These are phyloP conservation scores for Prunus yedoensis DNA, from an alignment of 331 rosid species.

Conservation along the genomic window DNA sequence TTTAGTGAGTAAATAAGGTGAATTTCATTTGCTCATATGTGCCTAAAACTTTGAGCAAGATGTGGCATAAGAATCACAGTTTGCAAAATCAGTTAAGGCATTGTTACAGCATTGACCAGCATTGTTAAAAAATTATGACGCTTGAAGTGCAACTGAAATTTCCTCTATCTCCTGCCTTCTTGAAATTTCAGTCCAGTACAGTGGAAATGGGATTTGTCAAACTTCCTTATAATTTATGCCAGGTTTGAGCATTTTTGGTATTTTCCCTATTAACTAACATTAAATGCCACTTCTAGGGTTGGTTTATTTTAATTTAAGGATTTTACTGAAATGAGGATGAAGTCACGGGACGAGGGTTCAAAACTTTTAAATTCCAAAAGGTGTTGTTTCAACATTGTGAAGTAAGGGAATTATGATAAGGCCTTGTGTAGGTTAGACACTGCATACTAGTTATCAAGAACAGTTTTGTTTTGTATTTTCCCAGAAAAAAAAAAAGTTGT, in stretches of 20 bases:
- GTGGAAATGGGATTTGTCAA: neutral
- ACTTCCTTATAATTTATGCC: neutral
- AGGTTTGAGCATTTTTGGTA: neutral
- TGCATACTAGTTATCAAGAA: neutral
- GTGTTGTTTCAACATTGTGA: neutral
- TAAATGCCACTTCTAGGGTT: neutral
- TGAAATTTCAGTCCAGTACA: too few relatives aligned
- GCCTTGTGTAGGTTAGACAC: neutral
- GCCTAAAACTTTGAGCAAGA: neutral
- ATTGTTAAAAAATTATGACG: too few relatives aligned
- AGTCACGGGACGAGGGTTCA: neutral
- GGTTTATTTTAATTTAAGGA: neutral
- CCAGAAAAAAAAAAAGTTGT: neutral
- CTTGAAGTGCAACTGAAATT: too few relatives aligned
- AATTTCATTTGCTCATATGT: neutral
- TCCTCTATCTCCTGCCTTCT: too few relatives aligned
- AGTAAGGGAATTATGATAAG: neutral
- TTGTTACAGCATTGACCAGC: constrained; percentile 2
- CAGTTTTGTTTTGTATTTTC: neutral
- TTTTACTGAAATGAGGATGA: neutral
- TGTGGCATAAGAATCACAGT: neutral
- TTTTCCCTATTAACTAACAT: neutral
- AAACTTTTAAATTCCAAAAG: too few relatives aligned
- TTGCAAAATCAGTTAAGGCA: neutral
- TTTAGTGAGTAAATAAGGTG: neutral